Conservation (phyloP, 2,329 filamentous ascomycete species). For the Dactylellina leptospora region DNA sequence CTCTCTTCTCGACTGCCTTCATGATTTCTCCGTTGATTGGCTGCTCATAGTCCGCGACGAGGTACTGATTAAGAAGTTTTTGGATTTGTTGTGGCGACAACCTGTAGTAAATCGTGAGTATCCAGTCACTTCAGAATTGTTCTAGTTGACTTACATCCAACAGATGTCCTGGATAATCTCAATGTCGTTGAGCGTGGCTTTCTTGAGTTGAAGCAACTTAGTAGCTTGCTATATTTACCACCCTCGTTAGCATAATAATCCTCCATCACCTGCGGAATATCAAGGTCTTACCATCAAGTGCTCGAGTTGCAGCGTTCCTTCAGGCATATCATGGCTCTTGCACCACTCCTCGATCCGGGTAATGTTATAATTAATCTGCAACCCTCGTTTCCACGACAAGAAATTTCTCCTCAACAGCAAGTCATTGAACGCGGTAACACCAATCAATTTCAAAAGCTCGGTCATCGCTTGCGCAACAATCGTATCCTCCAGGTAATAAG, state of each 20-base stretch:
- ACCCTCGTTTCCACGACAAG: slow-evolving; percentile 97
- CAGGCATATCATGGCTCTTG: slow-evolving; percentile 99
- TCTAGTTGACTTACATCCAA: slow-evolving; percentile 80
- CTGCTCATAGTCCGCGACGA: slow-evolving; percentile 98
- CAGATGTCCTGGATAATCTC: slow-evolving; percentile 99
- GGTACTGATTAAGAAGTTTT: slow-evolving; percentile 97
- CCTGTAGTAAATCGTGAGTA: slow-evolving; percentile 65
- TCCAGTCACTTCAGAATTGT: background rate
- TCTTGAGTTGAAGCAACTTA: slow-evolving; percentile 97
- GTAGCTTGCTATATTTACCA: slow-evolving; percentile 79
- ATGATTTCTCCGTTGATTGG: slow-evolving; percentile 99
- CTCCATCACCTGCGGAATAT: slow-evolving; percentile 48
- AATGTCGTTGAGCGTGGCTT: slow-evolving; percentile 97
- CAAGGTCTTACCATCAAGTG: slow-evolving; percentile 85
- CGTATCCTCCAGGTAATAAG: slow-evolving; percentile 93
- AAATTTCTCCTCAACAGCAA: slow-evolving; percentile 97
- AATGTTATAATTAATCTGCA: slow-evolving; percentile 99
- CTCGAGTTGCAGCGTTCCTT: slow-evolving; percentile 95
- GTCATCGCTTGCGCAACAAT: slow-evolving; percentile 97
- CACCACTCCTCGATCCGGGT: slow-evolving; percentile 99
- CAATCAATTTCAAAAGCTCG: slow-evolving; percentile 89
- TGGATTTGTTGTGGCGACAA: slow-evolving; percentile 98
- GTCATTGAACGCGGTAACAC: slow-evolving; percentile 98
- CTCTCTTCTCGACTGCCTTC: slow-evolving; percentile 93
- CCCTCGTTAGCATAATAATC: slow-evolving; percentile 25